phyloP scores from a whole-genome alignment of 2,329 filamentous ascomycete genomes.

The Pseudocercospora musae region DNA sequence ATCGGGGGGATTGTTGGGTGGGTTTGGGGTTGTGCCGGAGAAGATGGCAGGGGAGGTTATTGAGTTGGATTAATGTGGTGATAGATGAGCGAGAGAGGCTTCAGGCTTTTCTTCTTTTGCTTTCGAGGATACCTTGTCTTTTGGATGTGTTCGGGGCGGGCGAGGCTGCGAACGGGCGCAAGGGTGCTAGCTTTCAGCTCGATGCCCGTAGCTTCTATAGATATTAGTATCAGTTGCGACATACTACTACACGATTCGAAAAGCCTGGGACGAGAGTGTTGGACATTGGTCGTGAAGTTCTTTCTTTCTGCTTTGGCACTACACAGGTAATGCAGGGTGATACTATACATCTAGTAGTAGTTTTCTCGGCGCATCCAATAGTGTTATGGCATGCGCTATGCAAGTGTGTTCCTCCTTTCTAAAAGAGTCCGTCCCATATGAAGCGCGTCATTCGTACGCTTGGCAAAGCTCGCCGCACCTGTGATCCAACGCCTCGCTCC shows the following conservation, averaged over 20 bases:
- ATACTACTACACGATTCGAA: background rate
- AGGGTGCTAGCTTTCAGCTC: background rate
- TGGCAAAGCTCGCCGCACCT: background rate
- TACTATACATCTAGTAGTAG: conserved; percentile 1
- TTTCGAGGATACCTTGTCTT: background rate
- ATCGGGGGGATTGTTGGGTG: conserved; percentile 16
- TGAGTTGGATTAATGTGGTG: conserved; percentile 20
- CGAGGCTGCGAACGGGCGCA: background rate
- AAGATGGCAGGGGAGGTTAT: conserved; percentile 19
- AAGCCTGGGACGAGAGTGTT: background rate
- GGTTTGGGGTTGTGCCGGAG: conserved; percentile 16
- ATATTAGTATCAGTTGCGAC: background rate
- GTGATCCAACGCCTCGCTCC: conserved; percentile 1
- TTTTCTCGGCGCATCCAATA: background rate
- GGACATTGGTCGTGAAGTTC: background rate
- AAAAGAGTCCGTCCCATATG: background rate
- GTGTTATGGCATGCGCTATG: conserved; percentile 2
- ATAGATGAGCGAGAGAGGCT: background rate
- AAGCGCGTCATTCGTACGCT: background rate
- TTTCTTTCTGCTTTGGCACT: background rate
- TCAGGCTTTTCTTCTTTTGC: background rate
- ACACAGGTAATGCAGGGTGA: conserved; percentile 2
- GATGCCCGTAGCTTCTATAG: background rate
- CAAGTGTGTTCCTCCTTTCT: background rate
- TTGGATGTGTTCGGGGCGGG: too few relatives aligned